Evolutionary conservation across 164 flowering plant species (phyloP), one percentile per base, ranked within the genome.

Genomic region (Magnolia changhungtana): DNA sequence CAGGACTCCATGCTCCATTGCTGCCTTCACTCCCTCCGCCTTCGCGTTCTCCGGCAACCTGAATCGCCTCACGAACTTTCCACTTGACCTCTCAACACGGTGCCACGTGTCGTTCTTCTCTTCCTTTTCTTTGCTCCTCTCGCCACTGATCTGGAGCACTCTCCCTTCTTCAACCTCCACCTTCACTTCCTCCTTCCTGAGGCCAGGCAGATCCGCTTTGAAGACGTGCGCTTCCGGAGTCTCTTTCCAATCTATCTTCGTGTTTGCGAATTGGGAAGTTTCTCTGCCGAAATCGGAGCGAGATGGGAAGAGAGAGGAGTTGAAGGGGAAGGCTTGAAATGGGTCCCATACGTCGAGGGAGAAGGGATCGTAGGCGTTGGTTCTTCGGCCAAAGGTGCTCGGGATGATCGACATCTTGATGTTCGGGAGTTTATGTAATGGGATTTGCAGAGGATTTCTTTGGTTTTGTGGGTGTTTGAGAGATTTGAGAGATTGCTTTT

Each of bases 131-230:
- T 27, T 49, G 50, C 65, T 75, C 79, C 83, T 72, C 82, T 83
- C 83, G 16, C 85, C 86, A 61, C 83, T 78, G 2, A 85, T 85
- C 82, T 80, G 77, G 10, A 85, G 78, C 18, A 85, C 82, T 14
- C 75, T 75, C n/a, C 81, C 88, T n/a, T 85, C 86, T 49, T 85
- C 85, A 0, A 85, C 80, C 52, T 83, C 85, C 66, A 85, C 86
- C 75, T 81, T 80, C 75, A 83, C 83, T 59, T 82, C 84, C 21
- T 83, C 87, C 74, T 83, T 85, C 69, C 72, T 85, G 14, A 85
- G 29, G 23, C 87, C 88, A 7, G 88, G 88, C 0, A 86, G 73
- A 21, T 86, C 85, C 4, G 82, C 86, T 50, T 78, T 86, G 83
- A 84, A 86, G 27, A 86, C 72, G 52, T 86, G 88, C 0, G 84